Evolutionary conservation across 1,284 basidiomycete genomes (phyloP).

Genomic region (Cerioporus squamosus): DNA sequence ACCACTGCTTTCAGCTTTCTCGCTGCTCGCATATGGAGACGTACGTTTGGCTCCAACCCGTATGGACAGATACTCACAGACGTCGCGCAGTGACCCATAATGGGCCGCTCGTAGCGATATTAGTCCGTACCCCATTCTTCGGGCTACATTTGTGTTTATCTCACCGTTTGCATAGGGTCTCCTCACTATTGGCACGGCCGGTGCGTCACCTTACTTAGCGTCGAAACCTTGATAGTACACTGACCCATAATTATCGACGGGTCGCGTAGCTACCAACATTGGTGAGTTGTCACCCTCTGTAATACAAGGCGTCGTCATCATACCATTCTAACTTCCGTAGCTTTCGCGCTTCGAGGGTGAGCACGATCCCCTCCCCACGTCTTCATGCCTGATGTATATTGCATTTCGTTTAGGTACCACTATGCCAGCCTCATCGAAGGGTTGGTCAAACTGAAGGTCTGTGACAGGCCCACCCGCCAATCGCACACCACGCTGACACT

Average conservation of each 20-base stretch:
- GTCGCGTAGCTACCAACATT: too few species aligned
- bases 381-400: neutral
- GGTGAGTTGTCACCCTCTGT: too few species aligned
- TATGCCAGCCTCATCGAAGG: neutral
- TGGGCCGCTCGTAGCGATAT: neutral
- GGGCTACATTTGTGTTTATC: too few species aligned
- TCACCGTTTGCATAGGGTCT: neutral
- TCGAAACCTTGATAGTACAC: too few species aligned
- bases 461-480: too few species aligned
- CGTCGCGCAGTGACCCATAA: neutral
- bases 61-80: neutral
- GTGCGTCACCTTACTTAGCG: neutral
- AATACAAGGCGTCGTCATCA: too few species aligned
- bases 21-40: neutral
- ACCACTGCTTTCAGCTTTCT: neutral
- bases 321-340: too few species aligned
- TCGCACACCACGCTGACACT: neutral
- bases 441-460: neutral
- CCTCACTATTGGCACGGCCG: neutral
- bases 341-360: neutral
- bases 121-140: neutral
- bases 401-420: neutral
- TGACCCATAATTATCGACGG: too few species aligned
- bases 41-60: neutral
- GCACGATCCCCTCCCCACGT: neutral